Percentiles rank a stretch among this genome's conserved stretches.
phyloP scores from a whole-genome alignment of 2,329 filamentous ascomycete species.

The Neopestalotiopsis rosae region DNA sequence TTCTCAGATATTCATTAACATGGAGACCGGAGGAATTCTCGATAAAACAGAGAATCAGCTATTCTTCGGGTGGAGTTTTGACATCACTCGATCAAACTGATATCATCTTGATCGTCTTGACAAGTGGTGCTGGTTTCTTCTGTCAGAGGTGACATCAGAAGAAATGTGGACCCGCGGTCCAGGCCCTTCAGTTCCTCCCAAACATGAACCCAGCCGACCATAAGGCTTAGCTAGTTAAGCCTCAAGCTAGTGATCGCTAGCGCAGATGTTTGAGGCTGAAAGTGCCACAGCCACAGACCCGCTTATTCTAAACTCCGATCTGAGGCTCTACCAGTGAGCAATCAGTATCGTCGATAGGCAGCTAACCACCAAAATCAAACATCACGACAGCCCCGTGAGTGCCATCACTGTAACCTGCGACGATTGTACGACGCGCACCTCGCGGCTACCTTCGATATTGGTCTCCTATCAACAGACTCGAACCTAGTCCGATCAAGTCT shows the following conservation, averaged over 20 bases:
- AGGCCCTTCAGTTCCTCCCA: background rate
- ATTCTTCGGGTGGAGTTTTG: background rate
- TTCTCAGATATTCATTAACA: background rate
- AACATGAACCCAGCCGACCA: background rate
- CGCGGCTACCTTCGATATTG: background rate
- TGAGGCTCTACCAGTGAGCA: background rate
- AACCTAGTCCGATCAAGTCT: background rate
- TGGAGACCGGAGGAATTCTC: background rate
- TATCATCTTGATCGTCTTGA: background rate
- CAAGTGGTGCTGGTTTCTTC: background rate
- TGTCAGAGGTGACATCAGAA: background rate
- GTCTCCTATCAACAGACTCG: too few species aligned
- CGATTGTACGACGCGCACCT: background rate
- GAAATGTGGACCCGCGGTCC: background rate
- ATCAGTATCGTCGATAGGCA: background rate
- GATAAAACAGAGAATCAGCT: background rate
- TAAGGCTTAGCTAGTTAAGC: slow-evolving; percentile 8
- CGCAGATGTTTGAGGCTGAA: slow-evolving; percentile 10
- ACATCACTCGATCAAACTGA: background rate
- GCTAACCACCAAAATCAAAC: background rate
- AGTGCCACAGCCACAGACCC: slow-evolving; percentile 7
- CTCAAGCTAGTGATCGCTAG: background rate
- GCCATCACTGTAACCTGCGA: background rate
- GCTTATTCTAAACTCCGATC: slow-evolving; percentile 12
- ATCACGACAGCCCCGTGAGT: background rate